phyloP scores from a whole-genome alignment of 305 asterid genomes.

The Coffea humblotiana region DNA sequence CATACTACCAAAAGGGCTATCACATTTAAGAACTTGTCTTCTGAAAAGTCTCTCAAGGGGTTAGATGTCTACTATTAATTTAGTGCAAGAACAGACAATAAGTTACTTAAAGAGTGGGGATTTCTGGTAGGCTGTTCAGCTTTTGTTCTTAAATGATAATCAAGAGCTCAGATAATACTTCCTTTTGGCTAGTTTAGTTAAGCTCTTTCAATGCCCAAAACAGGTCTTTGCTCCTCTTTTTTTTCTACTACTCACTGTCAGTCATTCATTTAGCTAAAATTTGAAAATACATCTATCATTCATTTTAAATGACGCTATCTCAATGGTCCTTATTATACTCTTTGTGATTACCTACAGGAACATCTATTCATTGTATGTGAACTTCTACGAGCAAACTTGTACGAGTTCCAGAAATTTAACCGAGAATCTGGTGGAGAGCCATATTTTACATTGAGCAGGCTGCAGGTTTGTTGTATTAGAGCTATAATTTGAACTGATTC shows the following conservation, averaged over 20 bases:
- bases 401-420: constrained; percentile 86
- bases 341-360: constrained; percentile 49
- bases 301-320: not conserved
- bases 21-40: not conserved
- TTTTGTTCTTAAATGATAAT: not conserved
- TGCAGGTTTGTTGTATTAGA: constrained; percentile 60
- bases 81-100: not conserved
- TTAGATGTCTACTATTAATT: not conserved
- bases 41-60: not conserved
- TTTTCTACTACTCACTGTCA: not conserved
- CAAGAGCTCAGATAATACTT: not conserved
- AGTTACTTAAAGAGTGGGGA: not conserved
- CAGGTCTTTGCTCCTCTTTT: not conserved
- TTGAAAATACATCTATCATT: not conserved
- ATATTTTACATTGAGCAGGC: constrained; percentile 68
- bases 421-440: constrained; percentile 76
- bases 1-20: not conserved
- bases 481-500: not conserved
- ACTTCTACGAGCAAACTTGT: constrained; percentile 87
- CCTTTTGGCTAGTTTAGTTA: not conserved
- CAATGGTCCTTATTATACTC: not conserved
- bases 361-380: constrained; percentile 94
- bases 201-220: not conserved
- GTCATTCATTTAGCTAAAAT: not conserved
- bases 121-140: not conserved